These are phyloP conservation scores for Calocybe gambosa DNA, from an alignment of 1,284 basidiomycete genomes.

Conservation along the genomic window DNA sequence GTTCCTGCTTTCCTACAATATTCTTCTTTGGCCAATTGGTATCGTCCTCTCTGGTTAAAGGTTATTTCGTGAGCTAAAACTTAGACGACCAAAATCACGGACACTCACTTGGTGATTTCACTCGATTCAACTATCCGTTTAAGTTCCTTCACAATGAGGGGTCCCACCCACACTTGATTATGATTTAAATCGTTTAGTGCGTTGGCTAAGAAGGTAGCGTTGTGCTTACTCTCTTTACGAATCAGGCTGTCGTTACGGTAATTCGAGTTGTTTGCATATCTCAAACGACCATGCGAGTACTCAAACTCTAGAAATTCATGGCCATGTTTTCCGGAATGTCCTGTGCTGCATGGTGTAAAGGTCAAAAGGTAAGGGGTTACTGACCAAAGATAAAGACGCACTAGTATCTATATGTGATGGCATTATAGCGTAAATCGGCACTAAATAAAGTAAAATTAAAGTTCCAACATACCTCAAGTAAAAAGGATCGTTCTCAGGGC, in stretches of 20 bases:
- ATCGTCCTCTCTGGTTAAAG: conserved; percentile 82
- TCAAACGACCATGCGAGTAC: conserved; percentile 90
- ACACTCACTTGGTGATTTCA: conserved; percentile 86
- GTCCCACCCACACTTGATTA: conserved; percentile 84
- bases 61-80: conserved; percentile 2
- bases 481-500: conserved; percentile 41
- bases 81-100: too few species aligned
- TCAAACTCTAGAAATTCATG: conserved; percentile 99
- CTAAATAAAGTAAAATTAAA: background rate
- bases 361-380: too few species aligned
- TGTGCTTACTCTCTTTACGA: conserved; percentile 94
- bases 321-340: conserved; percentile 93
- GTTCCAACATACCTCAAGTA: conserved; percentile 65
- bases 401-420: conserved; percentile 67
- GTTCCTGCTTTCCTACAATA: conserved; percentile 95
- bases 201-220: too few species aligned
- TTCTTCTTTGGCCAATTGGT: conserved; percentile 98
- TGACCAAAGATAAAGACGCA: conserved; percentile 25
- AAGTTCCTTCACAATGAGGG: conserved; percentile 87
- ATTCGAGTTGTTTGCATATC: conserved; percentile 99
- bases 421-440: too few species aligned
- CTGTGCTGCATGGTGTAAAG: conserved; percentile 54
- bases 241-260: conserved; percentile 97
- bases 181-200: too few species aligned
- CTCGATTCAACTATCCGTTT: conserved; percentile 93